Evolutionary conservation across 306 rosid genomes (phyloP), one percentile per base, ranked within the genome.

Genomic region (Sphenostylis stenocarpa): DNA sequence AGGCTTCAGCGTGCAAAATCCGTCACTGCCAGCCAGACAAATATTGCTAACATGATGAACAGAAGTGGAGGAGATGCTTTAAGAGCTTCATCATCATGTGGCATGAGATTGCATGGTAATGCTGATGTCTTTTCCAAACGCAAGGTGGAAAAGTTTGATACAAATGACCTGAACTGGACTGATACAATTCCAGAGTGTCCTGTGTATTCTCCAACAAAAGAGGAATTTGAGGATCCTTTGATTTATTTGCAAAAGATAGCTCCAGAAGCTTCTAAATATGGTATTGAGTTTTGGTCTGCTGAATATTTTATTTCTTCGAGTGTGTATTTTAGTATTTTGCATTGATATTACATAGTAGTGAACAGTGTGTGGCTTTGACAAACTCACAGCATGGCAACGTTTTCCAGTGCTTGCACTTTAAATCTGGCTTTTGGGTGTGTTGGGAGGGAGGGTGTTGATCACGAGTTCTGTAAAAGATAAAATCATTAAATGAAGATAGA

Each of bases 31-130:
- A 4, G 83, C 1, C 91, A 83, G 85, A 85, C 86, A 45, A 70
- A 79, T 53, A 56, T 85, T 69, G 80, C 82, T 12, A 91, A 81
- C 81, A 85, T 76, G 86, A 87, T 91, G 89, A 75, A 88, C 48
- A 88, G 98, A 86, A 96, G 98, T 31, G 97, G 98, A 41, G 99
- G 99, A 67, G 97, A 92, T 76, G 96, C 99, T 82, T 85, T 89
- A 69, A 88, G 95, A 85, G 84, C 88, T 82, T 77, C 97, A 5
- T 65, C 90, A 52, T 81, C 97, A 17, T 87, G 94, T 70, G 98
- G 96, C 76, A 67, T 81, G 38, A 79, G 92, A 83, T 51, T 91
- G 60, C 94, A 81, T 62, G 91, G 93, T 74, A 83, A 85, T 76
- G 70, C 80, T 28, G 84, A 83, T 70, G 76, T 76, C 63, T 90